Evolutionary conservation across 352 stramenopile genomes (phyloP).

Genomic region (Achlya hypogyna): DNA sequence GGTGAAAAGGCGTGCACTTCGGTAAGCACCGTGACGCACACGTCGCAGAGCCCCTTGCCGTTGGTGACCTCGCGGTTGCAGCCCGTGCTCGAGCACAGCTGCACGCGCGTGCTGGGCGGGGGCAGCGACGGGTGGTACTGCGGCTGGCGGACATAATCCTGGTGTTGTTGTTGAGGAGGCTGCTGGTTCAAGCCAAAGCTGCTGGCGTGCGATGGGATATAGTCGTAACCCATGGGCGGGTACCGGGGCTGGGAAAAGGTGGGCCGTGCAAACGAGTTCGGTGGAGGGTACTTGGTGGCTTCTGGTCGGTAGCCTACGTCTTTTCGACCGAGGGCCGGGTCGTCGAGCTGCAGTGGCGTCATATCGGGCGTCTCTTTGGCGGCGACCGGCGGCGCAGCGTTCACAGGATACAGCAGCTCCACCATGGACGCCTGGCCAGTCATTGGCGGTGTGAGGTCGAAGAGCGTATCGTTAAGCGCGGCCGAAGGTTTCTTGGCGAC

Average conservation of each 20-base stretch:
- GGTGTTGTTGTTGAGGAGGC: background rate
- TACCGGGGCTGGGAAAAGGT: background rate
- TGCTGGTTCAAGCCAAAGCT: too few species aligned
- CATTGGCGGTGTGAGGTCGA: constrained; percentile 2
- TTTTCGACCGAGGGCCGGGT: background rate
- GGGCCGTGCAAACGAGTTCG: background rate
- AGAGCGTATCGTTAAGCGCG: background rate
- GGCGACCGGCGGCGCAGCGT: background rate
- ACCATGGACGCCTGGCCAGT: constrained; percentile 1
- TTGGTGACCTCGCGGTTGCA: constrained; percentile 5
- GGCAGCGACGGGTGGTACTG: background rate
- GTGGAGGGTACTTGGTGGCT: background rate
- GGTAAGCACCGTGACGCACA: constrained; percentile 5
- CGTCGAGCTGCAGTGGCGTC: background rate
- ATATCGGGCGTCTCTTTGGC: background rate
- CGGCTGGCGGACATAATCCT: background rate
- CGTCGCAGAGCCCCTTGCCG: constrained; percentile 16
- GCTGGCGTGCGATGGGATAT: background rate
- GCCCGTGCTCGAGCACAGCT: background rate
- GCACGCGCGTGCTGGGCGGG: background rate
- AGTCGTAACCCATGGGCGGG: constrained; percentile 1
- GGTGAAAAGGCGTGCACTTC: constrained; percentile 15
- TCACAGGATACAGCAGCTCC: constrained; percentile 7
- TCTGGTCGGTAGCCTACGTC: background rate
- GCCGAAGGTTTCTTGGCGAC: background rate